Conservation (phyloP, 768 basidiomycete species). For the Lactarius vividus region DNA sequence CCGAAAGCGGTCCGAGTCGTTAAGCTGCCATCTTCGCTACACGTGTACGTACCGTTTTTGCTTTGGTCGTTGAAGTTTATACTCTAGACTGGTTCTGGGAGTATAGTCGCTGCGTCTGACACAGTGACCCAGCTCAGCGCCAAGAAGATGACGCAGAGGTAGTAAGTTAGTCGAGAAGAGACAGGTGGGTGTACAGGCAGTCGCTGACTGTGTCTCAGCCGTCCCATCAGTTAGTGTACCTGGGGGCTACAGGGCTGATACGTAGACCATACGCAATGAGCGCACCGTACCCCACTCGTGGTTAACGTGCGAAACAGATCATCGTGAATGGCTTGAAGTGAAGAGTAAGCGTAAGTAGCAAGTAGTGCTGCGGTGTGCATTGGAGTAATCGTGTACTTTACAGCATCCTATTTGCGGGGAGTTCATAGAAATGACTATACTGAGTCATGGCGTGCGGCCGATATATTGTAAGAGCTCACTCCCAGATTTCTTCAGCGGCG, state of each 20-base stretch:
- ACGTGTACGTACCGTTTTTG: constrained; percentile 38
- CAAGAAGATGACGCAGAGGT: constrained; percentile 47
- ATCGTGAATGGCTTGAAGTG: constrained; percentile 13
- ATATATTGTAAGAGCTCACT: constrained; percentile 1
- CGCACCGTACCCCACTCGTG: constrained; percentile 7
- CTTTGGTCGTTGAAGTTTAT: background rate
- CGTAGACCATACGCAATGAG: constrained; percentile 8
- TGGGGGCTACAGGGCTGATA: background rate
- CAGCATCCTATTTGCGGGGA: background rate
- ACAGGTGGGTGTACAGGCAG: constrained; percentile 46
- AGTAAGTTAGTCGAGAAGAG: constrained; percentile 53
- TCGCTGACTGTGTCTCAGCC: constrained; percentile 42
- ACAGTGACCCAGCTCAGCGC: constrained; percentile 35
- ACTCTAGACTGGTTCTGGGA: constrained; percentile 17
- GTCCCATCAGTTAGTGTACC: constrained; percentile 17
- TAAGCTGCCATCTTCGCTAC: constrained; percentile 48
- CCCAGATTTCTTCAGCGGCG: constrained; percentile 12
- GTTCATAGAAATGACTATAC: background rate
- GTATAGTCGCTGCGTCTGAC: constrained; percentile 7
- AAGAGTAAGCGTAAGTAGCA: background rate
- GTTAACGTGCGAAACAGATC: background rate
- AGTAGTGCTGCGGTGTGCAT: background rate
- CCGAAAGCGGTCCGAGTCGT: constrained; percentile 47
- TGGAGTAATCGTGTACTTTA: constrained; percentile 5
- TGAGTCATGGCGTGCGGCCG: background rate